Percentiles rank a stretch among this genome's conserved stretches.
phyloP scores from a whole-genome alignment of 2,329 filamentous ascomycete species.

The Aspergillus eucalypticola region DNA sequence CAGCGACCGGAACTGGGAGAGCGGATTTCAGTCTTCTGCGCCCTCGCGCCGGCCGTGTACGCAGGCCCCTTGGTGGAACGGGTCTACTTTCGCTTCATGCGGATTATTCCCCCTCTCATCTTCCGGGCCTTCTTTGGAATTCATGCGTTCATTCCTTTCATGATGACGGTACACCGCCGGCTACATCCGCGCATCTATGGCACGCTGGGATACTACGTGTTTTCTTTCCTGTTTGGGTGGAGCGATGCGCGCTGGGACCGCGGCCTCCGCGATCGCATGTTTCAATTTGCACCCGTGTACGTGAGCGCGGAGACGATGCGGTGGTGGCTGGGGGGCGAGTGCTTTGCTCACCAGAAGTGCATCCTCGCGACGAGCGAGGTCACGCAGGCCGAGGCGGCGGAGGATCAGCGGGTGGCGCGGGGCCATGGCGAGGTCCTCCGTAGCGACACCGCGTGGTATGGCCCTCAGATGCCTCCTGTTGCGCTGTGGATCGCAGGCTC shows the following conservation, averaged over 20 bases:
- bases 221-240: slow-evolving; percentile 89
- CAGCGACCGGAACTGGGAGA: slow-evolving; percentile 82
- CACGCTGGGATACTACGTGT: slow-evolving; percentile 81
- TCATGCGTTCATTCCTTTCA: slow-evolving; percentile 88
- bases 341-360: slow-evolving; percentile 82
- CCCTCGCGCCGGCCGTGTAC: slow-evolving; percentile 85
- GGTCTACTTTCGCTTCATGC: slow-evolving; percentile 91
- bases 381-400: slow-evolving; percentile 59
- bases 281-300: slow-evolving; percentile 89
- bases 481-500: slow-evolving; percentile 84
- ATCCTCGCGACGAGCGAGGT: slow-evolving; percentile 79
- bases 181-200: slow-evolving; percentile 72
- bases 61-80: slow-evolving; percentile 83
- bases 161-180: slow-evolving; percentile 77
- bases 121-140: slow-evolving; percentile 87
- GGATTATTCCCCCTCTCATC: slow-evolving; percentile 70
- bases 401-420: slow-evolving; percentile 33
- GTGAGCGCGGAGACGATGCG: slow-evolving; percentile 87
- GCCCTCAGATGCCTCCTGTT: slow-evolving; percentile 74
- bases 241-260: slow-evolving; percentile 81
- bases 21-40: slow-evolving; percentile 85
- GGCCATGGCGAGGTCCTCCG: slow-evolving; percentile 13
- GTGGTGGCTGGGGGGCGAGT: slow-evolving; percentile 90
- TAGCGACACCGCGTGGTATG: slow-evolving; percentile 72
- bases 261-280: slow-evolving; percentile 75